These are phyloP conservation scores for Rhododendron henanense DNA, from an alignment of 148 eudicot genomes.

Conservation along the genomic window DNA sequence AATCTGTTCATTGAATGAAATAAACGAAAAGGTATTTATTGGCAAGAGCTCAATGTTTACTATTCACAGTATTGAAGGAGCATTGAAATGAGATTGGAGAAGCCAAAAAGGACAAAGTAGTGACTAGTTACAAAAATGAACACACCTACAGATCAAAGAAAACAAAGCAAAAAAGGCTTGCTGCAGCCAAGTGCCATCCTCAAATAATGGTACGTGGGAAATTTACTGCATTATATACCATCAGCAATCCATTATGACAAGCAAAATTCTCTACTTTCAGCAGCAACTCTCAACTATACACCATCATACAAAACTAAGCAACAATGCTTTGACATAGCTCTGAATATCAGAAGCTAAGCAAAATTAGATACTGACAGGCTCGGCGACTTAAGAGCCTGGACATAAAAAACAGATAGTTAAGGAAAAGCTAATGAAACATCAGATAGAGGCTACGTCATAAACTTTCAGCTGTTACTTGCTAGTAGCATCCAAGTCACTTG, in stretches of 20 bases:
- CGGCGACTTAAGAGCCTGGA: neutral
- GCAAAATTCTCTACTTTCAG: neutral
- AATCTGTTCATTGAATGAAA: conserved; percentile 8
- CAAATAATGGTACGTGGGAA: neutral
- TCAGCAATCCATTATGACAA: neutral
- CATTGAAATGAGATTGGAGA: neutral
- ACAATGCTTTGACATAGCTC: neutral
- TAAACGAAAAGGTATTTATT: neutral
- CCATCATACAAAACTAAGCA: neutral
- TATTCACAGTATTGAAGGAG: neutral
- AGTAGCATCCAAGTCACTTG: neutral
- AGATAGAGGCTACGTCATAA: neutral
- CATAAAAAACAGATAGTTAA: neutral
- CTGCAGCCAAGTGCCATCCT: neutral
- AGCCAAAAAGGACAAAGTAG: neutral
- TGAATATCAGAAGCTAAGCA: neutral
- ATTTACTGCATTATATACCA: neutral
- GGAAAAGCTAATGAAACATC: neutral
- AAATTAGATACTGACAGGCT: neutral
- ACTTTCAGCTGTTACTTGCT: neutral
- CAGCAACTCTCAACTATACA: neutral
- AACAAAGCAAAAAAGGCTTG: neutral
- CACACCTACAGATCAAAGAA: neutral
- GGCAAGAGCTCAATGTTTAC: neutral
- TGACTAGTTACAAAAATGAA: neutral